Percentiles rank a stretch among this genome's conserved stretches.
Conservation (phyloP, 441 rosid genomes). For the Sinapis alba region DNA sequence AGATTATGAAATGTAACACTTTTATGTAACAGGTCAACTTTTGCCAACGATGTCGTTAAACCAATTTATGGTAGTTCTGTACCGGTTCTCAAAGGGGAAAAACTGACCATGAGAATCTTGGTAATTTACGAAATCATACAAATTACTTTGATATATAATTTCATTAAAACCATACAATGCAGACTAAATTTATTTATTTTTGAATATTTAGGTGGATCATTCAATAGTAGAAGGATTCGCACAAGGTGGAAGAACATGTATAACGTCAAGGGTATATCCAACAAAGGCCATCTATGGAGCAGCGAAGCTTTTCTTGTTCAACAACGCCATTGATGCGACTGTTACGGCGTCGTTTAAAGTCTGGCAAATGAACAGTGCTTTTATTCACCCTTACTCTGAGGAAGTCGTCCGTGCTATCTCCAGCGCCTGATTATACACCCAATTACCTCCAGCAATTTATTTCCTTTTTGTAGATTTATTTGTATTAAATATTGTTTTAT, state of each 20-base stretch:
- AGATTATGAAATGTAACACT: not conserved
- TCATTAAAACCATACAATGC: not conserved
- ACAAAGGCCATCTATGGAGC: constrained; percentile 79
- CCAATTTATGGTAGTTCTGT: constrained; percentile 61
- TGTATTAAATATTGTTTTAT: not conserved
- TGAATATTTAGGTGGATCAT: constrained; percentile 83
- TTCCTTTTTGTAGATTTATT: not conserved
- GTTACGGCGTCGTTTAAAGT: constrained; percentile 65
- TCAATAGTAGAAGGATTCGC: constrained; percentile 88
- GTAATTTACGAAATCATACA: constrained; percentile 36
- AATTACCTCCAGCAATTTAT: not conserved
- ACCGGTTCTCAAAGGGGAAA: constrained; percentile 79
- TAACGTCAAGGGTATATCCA: constrained; percentile 85
- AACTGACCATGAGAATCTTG: constrained; percentile 67
- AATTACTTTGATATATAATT: not conserved
- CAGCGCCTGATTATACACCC: constrained; percentile 19
- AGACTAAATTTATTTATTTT: not conserved
- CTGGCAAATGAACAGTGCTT: constrained; percentile 92
- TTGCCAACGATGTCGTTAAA: constrained; percentile 72
- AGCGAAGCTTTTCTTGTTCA: constrained; percentile 76
- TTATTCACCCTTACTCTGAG: constrained; percentile 57
- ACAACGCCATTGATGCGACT: constrained; percentile 66
- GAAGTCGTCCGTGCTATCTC: constrained; percentile 12
- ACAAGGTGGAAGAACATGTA: constrained; percentile 88
- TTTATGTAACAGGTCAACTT: constrained; percentile 60